phyloP scores from a whole-genome alignment of 1,284 basidiomycete genomes.

The Cerioporus squamosus region DNA sequence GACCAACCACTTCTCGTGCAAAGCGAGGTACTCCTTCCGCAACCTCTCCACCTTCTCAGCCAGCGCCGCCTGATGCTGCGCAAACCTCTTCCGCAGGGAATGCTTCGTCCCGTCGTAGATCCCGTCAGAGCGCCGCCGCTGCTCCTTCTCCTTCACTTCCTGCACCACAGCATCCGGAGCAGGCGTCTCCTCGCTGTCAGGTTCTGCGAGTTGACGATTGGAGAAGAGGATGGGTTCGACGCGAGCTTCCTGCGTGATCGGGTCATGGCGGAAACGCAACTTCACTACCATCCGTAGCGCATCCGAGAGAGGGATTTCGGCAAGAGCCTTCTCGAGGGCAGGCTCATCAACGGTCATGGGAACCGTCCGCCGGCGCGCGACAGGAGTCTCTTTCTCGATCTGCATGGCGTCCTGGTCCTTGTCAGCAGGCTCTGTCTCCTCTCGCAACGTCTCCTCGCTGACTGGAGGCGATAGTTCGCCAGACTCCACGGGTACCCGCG shows the following conservation, averaged over 20 bases:
- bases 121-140: conserved; percentile 39
- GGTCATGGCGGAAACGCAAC: conserved; percentile 60
- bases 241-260: conserved; percentile 62
- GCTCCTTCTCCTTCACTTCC: conserved; percentile 47
- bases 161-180: conserved; percentile 38
- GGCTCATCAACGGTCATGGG: conserved; percentile 1
- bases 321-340: conserved; percentile 5
- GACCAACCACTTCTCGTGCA: conserved; percentile 73
- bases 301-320: conserved; percentile 48
- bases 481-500: conserved; percentile 2
- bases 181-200: conserved; percentile 20
- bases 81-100: conserved; percentile 57
- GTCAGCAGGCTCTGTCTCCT: conserved; percentile 15
- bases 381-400: not conserved
- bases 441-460: conserved; percentile 23
- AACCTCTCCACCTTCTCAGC: conserved; percentile 61
- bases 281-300: conserved; percentile 65
- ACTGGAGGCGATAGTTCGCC: conserved; percentile 21
- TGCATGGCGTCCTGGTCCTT: conserved; percentile 11
- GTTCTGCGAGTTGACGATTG: conserved; percentile 40
- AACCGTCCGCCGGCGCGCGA: not conserved
- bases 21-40: conserved; percentile 66
- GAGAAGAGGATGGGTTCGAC: conserved; percentile 60
- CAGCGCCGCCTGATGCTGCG: conserved; percentile 52
- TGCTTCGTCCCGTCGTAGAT: conserved; percentile 46